A percentile compares a stretch with the other conserved stretches of the same genome.
Evolutionary conservation across 352 stramenopile genomes (phyloP).

Genomic region (Phytophthora foliorum): DNA sequence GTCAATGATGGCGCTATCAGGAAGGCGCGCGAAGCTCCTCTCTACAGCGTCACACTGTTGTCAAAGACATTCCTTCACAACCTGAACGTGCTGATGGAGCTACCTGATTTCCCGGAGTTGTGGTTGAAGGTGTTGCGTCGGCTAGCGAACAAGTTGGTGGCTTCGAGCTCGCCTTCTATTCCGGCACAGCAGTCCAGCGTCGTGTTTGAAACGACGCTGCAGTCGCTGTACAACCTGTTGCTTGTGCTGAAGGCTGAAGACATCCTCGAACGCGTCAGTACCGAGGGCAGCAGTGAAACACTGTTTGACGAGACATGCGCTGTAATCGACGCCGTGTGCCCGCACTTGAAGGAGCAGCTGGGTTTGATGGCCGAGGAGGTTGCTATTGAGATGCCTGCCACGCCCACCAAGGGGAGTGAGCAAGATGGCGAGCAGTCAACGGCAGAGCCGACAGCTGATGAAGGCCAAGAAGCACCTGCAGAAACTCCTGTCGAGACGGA

Average conservation of each 20-base stretch:
- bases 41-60: conserved; percentile 87
- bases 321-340: conserved; percentile 79
- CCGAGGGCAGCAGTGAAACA: conserved; percentile 52
- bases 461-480: not conserved
- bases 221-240: conserved; percentile 89
- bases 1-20: conserved; percentile 65
- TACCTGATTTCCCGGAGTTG: conserved; percentile 71
- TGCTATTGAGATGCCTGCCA: conserved; percentile 26
- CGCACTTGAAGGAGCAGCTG: conserved; percentile 82
- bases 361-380: conserved; percentile 57
- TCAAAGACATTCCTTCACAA: conserved; percentile 92
- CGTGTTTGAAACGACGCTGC: conserved; percentile 88
- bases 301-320: conserved; percentile 77
- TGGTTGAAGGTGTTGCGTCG: conserved; percentile 84
- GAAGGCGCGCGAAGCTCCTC: conserved; percentile 67
- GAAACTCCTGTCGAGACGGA: conserved; percentile 4
- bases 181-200: conserved; percentile 56
- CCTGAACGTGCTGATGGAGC: conserved; percentile 72
- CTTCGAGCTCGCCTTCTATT: conserved; percentile 45
- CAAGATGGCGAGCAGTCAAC: conserved; percentile 12
- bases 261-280: conserved; percentile 66
- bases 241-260: conserved; percentile 85
- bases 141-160: conserved; percentile 75
- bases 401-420: conserved; percentile 21
- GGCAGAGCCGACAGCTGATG: conserved; percentile 2